Evolutionary conservation across 2,329 filamentous ascomycete genomes (phyloP).

Genomic region (Fusarium euwallaceae): DNA sequence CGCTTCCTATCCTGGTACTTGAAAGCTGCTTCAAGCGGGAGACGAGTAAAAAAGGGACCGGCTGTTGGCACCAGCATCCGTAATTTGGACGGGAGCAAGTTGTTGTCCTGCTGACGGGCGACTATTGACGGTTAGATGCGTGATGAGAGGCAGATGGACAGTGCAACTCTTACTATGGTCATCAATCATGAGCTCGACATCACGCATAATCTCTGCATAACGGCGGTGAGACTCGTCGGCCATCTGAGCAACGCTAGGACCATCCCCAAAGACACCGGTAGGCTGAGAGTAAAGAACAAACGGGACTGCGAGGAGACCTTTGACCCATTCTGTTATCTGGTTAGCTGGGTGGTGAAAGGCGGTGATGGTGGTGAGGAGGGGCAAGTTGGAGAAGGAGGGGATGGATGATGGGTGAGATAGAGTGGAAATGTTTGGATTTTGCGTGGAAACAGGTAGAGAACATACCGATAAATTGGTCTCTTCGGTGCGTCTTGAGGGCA

Average conservation of each 20-base stretch:
- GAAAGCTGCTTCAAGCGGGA: conserved; percentile 91
- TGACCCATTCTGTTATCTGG: conserved; percentile 87
- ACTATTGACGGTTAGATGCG: conserved; percentile 62
- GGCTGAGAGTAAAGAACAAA: conserved; percentile 98
- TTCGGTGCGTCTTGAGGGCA: conserved; percentile 83
- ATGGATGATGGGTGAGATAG: neutral
- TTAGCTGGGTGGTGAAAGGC: conserved; percentile 13
- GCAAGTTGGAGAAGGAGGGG: neutral
- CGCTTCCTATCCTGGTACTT: conserved; percentile 88
- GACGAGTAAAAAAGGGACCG: conserved; percentile 91
- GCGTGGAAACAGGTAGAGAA: neutral
- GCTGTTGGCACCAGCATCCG: conserved; percentile 92
- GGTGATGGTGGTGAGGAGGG: conserved; percentile 13
- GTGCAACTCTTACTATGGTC: conserved; percentile 78
- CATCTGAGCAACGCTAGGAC: conserved; percentile 76
- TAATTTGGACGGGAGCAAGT: conserved; percentile 84
- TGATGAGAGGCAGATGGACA: neutral
- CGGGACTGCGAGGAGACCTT: conserved; percentile 91
- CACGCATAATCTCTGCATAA: conserved; percentile 94
- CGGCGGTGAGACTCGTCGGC: conserved; percentile 85
- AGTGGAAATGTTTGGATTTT: neutral
- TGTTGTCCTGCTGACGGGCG: conserved; percentile 74
- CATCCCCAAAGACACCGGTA: conserved; percentile 83
- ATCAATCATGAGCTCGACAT: conserved; percentile 91
- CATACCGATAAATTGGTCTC: conserved; percentile 88